Conservation (phyloP, 2,329 filamentous ascomycete species). For the Fusarium dimerum region DNA sequence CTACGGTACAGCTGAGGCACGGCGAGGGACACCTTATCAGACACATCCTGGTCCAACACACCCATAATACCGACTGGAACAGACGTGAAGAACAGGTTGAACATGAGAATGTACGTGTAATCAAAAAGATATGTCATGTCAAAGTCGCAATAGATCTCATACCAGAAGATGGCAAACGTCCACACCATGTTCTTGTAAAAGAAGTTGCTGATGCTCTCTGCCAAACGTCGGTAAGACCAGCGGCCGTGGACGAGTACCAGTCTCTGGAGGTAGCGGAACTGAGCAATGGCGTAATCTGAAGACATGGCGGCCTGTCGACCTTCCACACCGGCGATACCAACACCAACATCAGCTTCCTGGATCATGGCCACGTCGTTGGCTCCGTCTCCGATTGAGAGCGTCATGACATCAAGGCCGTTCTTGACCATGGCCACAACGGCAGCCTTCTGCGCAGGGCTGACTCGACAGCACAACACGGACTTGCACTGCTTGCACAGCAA, state of each 20-base stretch:
- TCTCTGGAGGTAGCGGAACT: conserved; percentile 85
- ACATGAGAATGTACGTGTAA: conserved; percentile 95
- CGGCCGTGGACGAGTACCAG: conserved; percentile 87
- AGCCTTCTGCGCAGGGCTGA: conserved; percentile 95
- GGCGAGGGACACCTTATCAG: conserved; percentile 87
- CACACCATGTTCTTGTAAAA: conserved; percentile 99
- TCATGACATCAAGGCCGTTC: conserved; percentile 92
- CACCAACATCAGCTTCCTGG: conserved; percentile 94
- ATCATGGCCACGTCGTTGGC: conserved; percentile 99
- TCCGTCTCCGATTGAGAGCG: conserved; percentile 87
- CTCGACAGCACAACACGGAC: conserved; percentile 94
- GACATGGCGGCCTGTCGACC: conserved; percentile 94
- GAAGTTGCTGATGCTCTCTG: conserved; percentile 95
- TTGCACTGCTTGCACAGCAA: conserved; percentile 96
- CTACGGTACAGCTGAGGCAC: conserved; percentile 94
- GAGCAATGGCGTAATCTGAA: conserved; percentile 91
- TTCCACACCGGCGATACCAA: conserved; percentile 92
- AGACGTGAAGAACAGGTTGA: conserved; percentile 96
- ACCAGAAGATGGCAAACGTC: conserved; percentile 97
- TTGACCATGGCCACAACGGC: conserved; percentile 97
- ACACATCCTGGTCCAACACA: conserved; percentile 94
- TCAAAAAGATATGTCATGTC: conserved; percentile 97
- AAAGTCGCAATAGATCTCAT: conserved; percentile 91
- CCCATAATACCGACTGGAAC: conserved; percentile 94
- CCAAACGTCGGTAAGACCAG: conserved; percentile 94